Conservation (phyloP, 192 early-diverging fungal species). For the Backusella morwellensis region DNA sequence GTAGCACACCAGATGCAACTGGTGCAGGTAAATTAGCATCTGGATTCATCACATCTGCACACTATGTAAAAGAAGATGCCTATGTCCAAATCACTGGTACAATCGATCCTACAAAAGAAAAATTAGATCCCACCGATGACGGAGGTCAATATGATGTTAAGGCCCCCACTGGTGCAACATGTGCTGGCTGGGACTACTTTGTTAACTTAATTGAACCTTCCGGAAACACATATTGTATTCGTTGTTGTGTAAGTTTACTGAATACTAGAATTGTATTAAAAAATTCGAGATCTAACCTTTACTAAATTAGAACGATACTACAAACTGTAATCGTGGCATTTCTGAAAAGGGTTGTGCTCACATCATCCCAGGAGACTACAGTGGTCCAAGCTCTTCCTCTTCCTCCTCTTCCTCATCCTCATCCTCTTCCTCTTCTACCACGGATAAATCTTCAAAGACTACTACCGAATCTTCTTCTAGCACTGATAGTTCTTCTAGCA, state of each 20-base stretch:
- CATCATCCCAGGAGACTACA: constrained; percentile 50
- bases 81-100: constrained; percentile 55
- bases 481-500: background rate
- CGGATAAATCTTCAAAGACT: background rate
- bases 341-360: constrained; percentile 42
- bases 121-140: constrained; percentile 37
- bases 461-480: background rate
- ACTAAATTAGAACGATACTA: constrained; percentile 23
- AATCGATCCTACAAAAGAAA: constrained; percentile 41
- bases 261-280: background rate
- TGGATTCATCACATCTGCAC: constrained; percentile 43
- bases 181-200: constrained; percentile 40
- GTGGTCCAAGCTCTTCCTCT: constrained; percentile 12
- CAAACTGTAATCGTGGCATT: constrained; percentile 44
- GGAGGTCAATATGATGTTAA: constrained; percentile 52
- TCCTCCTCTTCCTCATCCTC: background rate
- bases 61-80: constrained; percentile 25
- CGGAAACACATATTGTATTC: constrained; percentile 40
- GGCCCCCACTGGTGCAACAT: constrained; percentile 43
- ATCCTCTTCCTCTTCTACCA: background rate
- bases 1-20: constrained; percentile 30
- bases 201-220: constrained; percentile 46
- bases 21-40: constrained; percentile 33
- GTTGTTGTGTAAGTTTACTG: constrained; percentile 38
- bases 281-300: background rate